A percentile compares a stretch with the other conserved stretches of the same genome.
These are phyloP conservation scores for Huiozyma sinensis DNA, from an alignment of 805 yeast species.

Conservation along the genomic window DNA sequence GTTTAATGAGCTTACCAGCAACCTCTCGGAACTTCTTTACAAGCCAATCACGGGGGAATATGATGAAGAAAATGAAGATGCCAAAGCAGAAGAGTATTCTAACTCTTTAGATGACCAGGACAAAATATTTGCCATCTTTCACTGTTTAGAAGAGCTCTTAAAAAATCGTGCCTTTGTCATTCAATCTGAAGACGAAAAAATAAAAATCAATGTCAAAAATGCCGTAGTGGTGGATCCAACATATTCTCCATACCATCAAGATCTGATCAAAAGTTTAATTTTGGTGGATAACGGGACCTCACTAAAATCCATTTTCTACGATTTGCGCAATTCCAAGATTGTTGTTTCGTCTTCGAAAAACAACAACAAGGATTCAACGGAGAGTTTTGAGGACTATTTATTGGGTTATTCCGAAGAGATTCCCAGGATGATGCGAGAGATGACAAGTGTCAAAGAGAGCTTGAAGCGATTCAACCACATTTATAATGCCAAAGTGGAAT, in stretches of 20 bases:
- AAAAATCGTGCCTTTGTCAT: slow-evolving; percentile 32
- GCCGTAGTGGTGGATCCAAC: slow-evolving; percentile 12
- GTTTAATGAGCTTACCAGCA: slow-evolving; percentile 12
- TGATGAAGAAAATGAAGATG: slow-evolving; percentile 27
- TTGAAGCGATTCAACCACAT: slow-evolving; percentile 47
- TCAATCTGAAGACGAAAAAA: slow-evolving; percentile 17
- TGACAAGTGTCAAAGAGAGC: slow-evolving; percentile 29
- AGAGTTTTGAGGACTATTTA: slow-evolving; percentile 19
- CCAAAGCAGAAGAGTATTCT: slow-evolving; percentile 68
- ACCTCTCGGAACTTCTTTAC: slow-evolving; percentile 11
- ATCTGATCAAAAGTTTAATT: slow-evolving; percentile 18
- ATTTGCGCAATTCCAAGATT: slow-evolving; percentile 22
- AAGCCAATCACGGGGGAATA: slow-evolving; percentile 20
- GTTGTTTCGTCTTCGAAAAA: slow-evolving; percentile 10
- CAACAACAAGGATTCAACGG: slow-evolving; percentile 4
- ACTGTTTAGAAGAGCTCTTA: slow-evolving; percentile 39
- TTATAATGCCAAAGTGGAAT: slow-evolving; percentile 71
- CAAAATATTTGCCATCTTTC: slow-evolving; percentile 47
- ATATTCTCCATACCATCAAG: slow-evolving; percentile 24
- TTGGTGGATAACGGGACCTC: slow-evolving; percentile 18
- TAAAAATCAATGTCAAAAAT: slow-evolving; percentile 11
- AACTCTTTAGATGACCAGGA: slow-evolving; percentile 69
- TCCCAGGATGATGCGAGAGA: slow-evolving; percentile 15
- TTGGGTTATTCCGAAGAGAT: slow-evolving; percentile 15
- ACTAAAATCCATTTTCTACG: slow-evolving; percentile 25